Conservation (phyloP, 2,329 filamentous ascomycete genomes). For the Fusarium floridanum region DNA sequence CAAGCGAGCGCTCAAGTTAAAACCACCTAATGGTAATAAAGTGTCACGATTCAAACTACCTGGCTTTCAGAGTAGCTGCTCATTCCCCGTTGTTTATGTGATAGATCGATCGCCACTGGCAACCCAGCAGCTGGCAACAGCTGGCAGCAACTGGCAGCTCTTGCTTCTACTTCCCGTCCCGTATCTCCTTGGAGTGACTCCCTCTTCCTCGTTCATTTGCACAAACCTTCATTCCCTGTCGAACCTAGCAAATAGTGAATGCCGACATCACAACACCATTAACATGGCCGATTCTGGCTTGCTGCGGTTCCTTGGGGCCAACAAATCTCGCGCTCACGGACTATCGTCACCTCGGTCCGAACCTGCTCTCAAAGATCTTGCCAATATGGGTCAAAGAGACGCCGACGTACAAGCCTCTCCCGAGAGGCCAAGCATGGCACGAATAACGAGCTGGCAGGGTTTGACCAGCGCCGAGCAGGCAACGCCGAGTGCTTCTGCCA, state of each 20-base stretch:
- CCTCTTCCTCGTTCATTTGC: background rate
- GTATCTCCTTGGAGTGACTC: background rate
- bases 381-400: constrained; percentile 13
- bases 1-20: background rate
- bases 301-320: constrained; percentile 44
- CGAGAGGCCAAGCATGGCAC: constrained; percentile 17
- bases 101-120: background rate
- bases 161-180: background rate
- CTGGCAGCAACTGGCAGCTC: background rate
- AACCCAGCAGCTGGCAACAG: background rate
- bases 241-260: background rate
- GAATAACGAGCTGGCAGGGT: constrained; percentile 33
- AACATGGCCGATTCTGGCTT: constrained; percentile 43
- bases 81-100: background rate
- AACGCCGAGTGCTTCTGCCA: background rate
- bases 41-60: background rate
- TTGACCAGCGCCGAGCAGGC: background rate
- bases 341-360: constrained; percentile 40
- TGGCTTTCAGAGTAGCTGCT: background rate
- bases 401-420: constrained; percentile 7
- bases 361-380: constrained; percentile 32
- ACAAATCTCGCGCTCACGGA: constrained; percentile 37
- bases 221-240: background rate
- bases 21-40: background rate
- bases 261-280: background rate